Base-by-base conservation (phyloP, 306 rosid genomes). In the Arachis hypogaea region DNA sequence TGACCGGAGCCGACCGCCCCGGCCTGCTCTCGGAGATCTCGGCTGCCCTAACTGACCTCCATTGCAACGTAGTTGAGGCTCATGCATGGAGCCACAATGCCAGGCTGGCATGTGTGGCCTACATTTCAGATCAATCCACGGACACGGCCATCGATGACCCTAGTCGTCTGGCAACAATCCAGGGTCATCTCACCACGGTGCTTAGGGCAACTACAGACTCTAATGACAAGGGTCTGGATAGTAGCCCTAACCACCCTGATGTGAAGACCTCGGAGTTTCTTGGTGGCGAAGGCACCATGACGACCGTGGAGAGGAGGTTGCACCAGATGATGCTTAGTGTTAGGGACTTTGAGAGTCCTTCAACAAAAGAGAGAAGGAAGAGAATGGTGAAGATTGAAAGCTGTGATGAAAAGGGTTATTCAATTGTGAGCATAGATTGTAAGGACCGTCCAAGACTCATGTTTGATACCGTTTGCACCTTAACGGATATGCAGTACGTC, bases 41-140 rank as follows among this genome's bases (percentile, higher is more conserved):
- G 0, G 91, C 91, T 0, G 86, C 93, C 59, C 29, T 90, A 1
- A 83, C 81, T 1, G 90, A 85, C 63, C 93, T 90, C 49, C 90
- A 77, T 11, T 90, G 93, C 74, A 88, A 88, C 80, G 45, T 88
- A 1, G 87, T 85, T 0, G 86, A 90, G 58, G 96, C 85, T 16
- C 93, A 90, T 54, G 82, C 87, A 4, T 90, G 96, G 96, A 90
- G 86, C 46, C 96, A 90, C 70, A 90, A 90, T 7, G 86, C 82
- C 4, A 61, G 90, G 5, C 67, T 86, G 5, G 92, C 97, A 2
- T 88, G 92, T 49, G 82, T 90, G 1, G 92, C 86, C 7, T 83
- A 88, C 47, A 85, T 90, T 50, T 85, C 88, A 0, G 97, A 90
- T 7, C 84, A 86, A 63, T 90, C 90, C 56, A 76, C 93, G 0